Conservation (phyloP, 768 basidiomycete genomes). For the Hemileccinum impolitum region DNA sequence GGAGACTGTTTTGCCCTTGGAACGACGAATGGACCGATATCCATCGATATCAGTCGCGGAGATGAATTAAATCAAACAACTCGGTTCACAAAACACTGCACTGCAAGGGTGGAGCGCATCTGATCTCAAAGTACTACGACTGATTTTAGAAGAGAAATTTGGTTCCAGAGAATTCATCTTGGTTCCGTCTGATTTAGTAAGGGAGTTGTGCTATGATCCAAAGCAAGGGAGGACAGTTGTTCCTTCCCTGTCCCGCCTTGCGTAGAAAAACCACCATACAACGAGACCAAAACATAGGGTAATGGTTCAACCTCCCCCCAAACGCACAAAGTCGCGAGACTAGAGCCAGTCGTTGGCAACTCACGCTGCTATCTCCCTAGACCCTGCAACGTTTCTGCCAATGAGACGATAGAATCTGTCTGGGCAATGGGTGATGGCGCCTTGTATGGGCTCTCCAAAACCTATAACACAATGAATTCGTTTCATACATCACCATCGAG, state of each 20-base stretch:
- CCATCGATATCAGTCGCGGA: too few relatives aligned
- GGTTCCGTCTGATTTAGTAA: background rate
- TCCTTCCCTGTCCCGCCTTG: background rate
- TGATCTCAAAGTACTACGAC: background rate
- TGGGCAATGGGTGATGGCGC: background rate
- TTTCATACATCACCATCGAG: background rate
- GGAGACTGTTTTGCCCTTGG: background rate
- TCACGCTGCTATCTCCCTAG: constrained; percentile 15
- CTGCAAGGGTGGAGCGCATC: too few relatives aligned
- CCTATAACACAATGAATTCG: constrained; percentile 2
- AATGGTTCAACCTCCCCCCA: background rate
- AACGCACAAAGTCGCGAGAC: background rate
- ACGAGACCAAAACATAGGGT: background rate
- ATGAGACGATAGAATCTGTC: constrained; percentile 6
- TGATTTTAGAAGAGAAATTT: background rate
- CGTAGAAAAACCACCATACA: background rate
- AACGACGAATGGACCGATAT: too few relatives aligned
- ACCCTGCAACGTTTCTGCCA: constrained; percentile 19
- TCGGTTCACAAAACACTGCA: too few relatives aligned
- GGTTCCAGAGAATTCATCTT: background rate
- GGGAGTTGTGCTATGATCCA: background rate
- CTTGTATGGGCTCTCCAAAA: constrained; percentile 5
- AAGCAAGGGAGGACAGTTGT: too few relatives aligned
- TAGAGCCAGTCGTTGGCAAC: background rate
- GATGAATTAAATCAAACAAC: too few relatives aligned